Base-by-base conservation (phyloP, 306 rosid genomes). In the Cajanus cajan region DNA sequence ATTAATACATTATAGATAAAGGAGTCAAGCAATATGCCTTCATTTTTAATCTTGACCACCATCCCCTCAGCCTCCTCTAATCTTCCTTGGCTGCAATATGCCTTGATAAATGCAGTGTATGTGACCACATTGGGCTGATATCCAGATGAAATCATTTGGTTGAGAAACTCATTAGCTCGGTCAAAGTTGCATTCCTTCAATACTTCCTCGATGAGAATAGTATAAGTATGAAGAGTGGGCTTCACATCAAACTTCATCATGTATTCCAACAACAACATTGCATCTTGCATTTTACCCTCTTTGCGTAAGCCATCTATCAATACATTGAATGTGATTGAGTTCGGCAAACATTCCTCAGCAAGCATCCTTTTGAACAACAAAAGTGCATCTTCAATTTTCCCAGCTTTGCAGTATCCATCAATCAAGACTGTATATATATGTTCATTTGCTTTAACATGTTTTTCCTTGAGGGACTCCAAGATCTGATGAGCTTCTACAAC, bases 381-480 rank as follows among this genome's bases (percentile, higher is more conserved):
- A 43, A 7, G 84, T 16, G 90, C 97, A 71, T 86, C 89, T 33
- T 73, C 81, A 45, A 84, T 43, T 85, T 85, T 90, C 63, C 91
- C 97, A 74, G 45, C 80, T 81, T 85, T 90, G 91, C 92, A 90
- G 80, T 86, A 89, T 44, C 97, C 98, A 67, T 93, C 93, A 83
- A 93, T 86, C 83, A 93, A 84, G 21, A 88, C 84, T 21, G 97
- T 87, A 73, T 83, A 91, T 61, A 93, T 71, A 57, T 86, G 83
- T 52, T 82, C 86, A 82, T 91, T 90, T 34, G 86, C 79, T 79
- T 82, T 79, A 18, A 87, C 36, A 1, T 88, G 85, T 65, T 91
- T 90, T 83, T 81, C 95, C 73, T 82, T 68, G 15, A 90, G 85
- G 44, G 92, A 87, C 59, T 90, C 93, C 43, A 91, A 88, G 47